Conservation (phyloP, 495 filamentous ascomycete genomes). For the Platismatia glauca region DNA sequence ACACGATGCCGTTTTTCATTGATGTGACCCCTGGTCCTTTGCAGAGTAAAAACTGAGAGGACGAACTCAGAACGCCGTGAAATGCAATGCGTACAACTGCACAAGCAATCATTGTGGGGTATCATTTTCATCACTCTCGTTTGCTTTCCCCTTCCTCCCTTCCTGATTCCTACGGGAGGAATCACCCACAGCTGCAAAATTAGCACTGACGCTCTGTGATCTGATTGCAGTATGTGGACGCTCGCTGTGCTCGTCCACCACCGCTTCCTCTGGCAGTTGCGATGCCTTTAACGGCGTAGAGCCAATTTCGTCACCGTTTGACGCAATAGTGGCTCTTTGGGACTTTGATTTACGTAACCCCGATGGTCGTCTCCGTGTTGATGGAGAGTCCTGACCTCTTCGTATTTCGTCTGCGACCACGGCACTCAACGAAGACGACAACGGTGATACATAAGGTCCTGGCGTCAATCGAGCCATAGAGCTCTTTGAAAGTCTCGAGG, state of each 20-base stretch:
- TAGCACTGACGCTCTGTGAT: conserved; percentile 19
- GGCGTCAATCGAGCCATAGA: conserved; percentile 37
- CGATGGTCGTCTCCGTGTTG: conserved; percentile 14
- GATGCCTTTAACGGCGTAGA: conserved; percentile 6
- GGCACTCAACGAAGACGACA: conserved; percentile 48
- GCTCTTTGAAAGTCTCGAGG: conserved; percentile 16
- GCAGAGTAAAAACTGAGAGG: neutral
- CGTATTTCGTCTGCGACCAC: conserved; percentile 55
- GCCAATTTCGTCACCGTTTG: neutral
- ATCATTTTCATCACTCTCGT: conserved; percentile 8
- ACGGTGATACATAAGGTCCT: conserved; percentile 40
- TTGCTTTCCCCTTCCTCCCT: conserved; percentile 15
- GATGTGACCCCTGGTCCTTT: neutral
- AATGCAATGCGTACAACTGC: neutral
- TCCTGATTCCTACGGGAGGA: conserved; percentile 13
- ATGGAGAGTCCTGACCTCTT: conserved; percentile 34
- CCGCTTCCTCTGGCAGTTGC: conserved; percentile 2
- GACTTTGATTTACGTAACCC: conserved; percentile 12
- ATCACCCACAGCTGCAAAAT: conserved; percentile 8
- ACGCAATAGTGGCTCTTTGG: conserved; percentile 3
- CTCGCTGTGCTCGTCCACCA: neutral
- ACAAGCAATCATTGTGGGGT: conserved; percentile 3
- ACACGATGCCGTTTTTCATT: neutral
- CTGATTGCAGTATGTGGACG: neutral
- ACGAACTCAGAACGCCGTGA: neutral